A percentile compares a stretch with the other conserved stretches of the same genome.
Conservation (phyloP, 2,329 filamentous ascomycete genomes). For the Phyllosticta citriasiana region DNA sequence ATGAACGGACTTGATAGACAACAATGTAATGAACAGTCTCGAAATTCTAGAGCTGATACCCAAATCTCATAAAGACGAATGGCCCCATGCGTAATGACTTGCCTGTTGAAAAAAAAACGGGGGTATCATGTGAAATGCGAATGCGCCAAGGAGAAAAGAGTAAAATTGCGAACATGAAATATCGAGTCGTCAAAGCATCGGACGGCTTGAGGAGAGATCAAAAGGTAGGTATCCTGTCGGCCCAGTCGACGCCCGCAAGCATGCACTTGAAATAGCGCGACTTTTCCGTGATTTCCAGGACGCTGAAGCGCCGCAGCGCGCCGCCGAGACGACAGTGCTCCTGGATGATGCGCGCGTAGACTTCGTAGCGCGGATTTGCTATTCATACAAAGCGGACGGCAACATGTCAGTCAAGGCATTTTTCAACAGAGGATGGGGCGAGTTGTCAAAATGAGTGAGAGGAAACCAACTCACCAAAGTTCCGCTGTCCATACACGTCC, state of each 20-base stretch:
- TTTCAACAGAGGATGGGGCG: not conserved
- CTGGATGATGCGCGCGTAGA: slow-evolving; percentile 22
- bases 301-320: slow-evolving; percentile 19
- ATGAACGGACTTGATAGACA: not conserved
- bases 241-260: slow-evolving; percentile 6
- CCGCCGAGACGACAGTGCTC: slow-evolving; percentile 18
- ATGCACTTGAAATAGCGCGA: slow-evolving; percentile 16
- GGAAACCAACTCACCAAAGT: slow-evolving; percentile 15
- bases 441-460: not conserved
- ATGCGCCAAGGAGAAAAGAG: not conserved
- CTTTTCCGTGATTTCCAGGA: slow-evolving; percentile 20
- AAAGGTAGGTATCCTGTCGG: slow-evolving; percentile 1
- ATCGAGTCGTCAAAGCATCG: not conserved
- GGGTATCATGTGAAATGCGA: not conserved
- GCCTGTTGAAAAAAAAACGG: not conserved
- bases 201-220: not conserved
- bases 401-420: not conserved
- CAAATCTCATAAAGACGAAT: not conserved
- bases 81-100: not conserved
- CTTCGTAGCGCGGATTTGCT: slow-evolving; percentile 14
- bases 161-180: not conserved
- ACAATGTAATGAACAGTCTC: not conserved
- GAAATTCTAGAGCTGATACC: not conserved
- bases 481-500: slow-evolving; percentile 12
- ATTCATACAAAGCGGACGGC: not conserved